Conservation (phyloP, 768 basidiomycete genomes). For the Suillus alpinus region DNA sequence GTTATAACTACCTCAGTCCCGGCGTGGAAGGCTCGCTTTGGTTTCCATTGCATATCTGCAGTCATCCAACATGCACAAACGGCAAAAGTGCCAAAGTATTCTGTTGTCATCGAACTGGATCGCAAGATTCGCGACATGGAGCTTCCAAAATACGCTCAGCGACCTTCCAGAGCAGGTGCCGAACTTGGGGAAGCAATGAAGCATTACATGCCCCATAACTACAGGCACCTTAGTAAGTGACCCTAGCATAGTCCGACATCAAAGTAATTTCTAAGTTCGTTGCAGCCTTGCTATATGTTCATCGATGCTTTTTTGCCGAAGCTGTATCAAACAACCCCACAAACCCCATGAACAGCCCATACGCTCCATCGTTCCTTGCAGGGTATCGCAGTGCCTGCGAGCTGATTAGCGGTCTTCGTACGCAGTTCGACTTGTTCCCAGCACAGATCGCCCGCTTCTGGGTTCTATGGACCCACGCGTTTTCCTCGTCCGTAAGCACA, state of each 20-base stretch:
- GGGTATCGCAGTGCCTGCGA: constrained; percentile 67
- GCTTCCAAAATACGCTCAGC: constrained; percentile 59
- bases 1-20: constrained; percentile 46
- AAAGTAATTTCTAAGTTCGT: not conserved
- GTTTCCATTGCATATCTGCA: constrained; percentile 61
- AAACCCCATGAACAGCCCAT: constrained; percentile 68
- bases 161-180: constrained; percentile 43
- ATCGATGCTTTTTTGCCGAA: constrained; percentile 75
- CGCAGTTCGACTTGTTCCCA: constrained; percentile 51
- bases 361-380: constrained; percentile 64
- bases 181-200: constrained; percentile 65
- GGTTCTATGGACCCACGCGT: constrained; percentile 73
- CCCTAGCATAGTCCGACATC: not conserved
- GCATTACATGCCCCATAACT: constrained; percentile 73
- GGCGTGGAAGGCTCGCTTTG: constrained; percentile 69
- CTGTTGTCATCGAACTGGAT: constrained; percentile 61
- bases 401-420: constrained; percentile 46
- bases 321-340: constrained; percentile 61
- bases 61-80: constrained; percentile 68
- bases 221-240: constrained; percentile 62
- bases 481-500: constrained; percentile 56
- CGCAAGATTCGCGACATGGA: constrained; percentile 67
- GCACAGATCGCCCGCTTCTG: constrained; percentile 63
- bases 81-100: constrained; percentile 60
- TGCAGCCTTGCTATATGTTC: constrained; percentile 67